Base-by-base conservation (phyloP, 176 grass and related monocot species). In the Oropetium thomaeum region DNA sequence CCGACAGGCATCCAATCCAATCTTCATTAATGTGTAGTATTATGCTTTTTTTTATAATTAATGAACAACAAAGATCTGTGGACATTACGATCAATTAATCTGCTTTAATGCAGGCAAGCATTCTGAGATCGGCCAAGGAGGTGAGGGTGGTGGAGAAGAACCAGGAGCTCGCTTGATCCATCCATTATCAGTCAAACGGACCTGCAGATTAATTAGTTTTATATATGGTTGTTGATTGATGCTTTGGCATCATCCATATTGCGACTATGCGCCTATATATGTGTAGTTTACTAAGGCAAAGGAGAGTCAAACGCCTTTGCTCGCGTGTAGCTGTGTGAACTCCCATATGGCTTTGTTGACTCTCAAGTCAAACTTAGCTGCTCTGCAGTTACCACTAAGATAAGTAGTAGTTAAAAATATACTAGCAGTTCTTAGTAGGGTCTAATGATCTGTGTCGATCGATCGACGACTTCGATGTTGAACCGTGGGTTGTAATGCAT, bases 61-160 rank as follows among this genome's bases (percentile, higher is more conserved):
- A n/a, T n/a, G n/a, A n/a, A n/a, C n/a, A n/a, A n/a, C n/a, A n/a
- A n/a, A n/a, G n/a, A n/a, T n/a, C n/a, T 31, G 9, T 35, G 14
- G 44, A 47, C 30, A 58, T 58, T 51, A 59, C 13, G 12, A 70
- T n/a, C n/a, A n/a, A n/a, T n/a, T n/a, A n/a, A n/a, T n/a, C n/a
- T n/a, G n/a, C n/a, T n/a, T n/a, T 6, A 35, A 73, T 78, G 39
- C 85, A 90, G 92, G 96, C 96, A 37, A 81, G 59, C 32, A 31
- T 92, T 28, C 83, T 94, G 39, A 75, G 85, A 76, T 92, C 84
- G 48, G 87, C 84, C 2, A 88, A 88, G 62, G 92, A 96, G 77
- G 96, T 99, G 87, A 92, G 92, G 61, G 79, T 99, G 82, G 92
- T 95, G 77, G 96, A 99, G 84, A 99, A 99, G 92, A 95, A 99